phyloP scores from a whole-genome alignment of 192 early-diverging fungal genomes.

The Backusella macrospora region DNA sequence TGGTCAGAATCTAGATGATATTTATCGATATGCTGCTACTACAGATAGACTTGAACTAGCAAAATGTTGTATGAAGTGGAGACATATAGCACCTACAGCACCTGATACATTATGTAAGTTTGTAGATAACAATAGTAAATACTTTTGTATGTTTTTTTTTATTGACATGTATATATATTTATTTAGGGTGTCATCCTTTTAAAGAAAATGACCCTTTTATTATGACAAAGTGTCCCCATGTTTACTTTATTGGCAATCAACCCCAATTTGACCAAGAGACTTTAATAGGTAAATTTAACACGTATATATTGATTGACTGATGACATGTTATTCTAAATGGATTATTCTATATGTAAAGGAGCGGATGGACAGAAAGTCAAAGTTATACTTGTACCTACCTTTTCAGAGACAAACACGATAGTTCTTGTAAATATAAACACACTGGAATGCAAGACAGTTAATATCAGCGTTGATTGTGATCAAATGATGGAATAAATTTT shows the following conservation, averaged over 20 bases:
- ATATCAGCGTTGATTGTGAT: conserved; percentile 26
- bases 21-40: conserved; percentile 65
- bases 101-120: conserved; percentile 91
- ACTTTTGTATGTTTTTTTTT: not conserved
- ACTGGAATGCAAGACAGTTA: conserved; percentile 56
- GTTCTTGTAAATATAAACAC: conserved; percentile 82
- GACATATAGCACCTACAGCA: conserved; percentile 89
- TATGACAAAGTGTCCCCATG: conserved; percentile 68
- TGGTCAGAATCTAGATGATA: conserved; percentile 90
- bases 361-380: conserved; percentile 59
- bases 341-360: conserved; percentile 40
- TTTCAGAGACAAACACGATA: conserved; percentile 64
- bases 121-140: not conserved
- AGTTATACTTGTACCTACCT: conserved; percentile 79
- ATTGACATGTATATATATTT: not conserved
- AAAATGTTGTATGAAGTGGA: conserved; percentile 73
- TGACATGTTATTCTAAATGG: conserved; percentile 3
- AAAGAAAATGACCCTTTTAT: conserved; percentile 88
- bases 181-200: conserved; percentile 89
- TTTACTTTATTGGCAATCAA: conserved; percentile 94
- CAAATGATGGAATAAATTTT: not conserved
- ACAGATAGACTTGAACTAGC: conserved; percentile 74
- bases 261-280: conserved; percentile 62
- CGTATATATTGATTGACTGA: not conserved
- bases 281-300: conserved; percentile 46